These are phyloP conservation scores for Saturnispora silvae DNA, from an alignment of 805 yeast species.

Conservation along the genomic window DNA sequence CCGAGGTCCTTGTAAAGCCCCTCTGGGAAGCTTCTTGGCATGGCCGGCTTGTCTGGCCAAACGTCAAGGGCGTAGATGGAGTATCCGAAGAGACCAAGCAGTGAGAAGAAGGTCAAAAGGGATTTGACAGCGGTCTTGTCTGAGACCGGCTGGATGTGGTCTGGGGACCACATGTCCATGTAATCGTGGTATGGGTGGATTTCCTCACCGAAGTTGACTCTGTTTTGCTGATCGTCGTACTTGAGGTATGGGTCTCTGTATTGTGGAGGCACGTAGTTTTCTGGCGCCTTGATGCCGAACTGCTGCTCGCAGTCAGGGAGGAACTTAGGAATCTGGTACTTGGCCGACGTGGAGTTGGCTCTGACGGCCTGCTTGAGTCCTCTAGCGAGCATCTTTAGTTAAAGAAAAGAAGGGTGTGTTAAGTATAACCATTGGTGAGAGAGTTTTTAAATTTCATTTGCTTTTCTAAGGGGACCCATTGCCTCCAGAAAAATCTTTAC, in stretches of 20 bases:
- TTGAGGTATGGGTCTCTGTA: conserved; percentile 58
- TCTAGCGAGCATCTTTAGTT: conserved; percentile 8
- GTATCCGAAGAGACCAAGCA: conserved; percentile 30
- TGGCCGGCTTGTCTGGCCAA: conserved; percentile 60
- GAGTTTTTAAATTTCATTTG: no score
- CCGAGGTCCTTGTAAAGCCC: conserved; percentile 73
- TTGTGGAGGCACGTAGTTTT: conserved; percentile 43
- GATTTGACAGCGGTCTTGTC: conserved; percentile 52
- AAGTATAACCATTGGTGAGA: no score
- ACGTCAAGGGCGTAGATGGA: conserved; percentile 40
- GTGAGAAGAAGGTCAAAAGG: conserved; percentile 47
- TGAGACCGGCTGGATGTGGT: conserved; percentile 48
- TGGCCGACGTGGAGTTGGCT: conserved; percentile 12
- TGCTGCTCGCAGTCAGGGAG: conserved; percentile 22
- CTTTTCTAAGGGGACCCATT: no score
- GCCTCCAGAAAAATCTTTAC: not conserved
- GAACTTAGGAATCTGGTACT: conserved; percentile 21
- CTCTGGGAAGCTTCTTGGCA: conserved; percentile 67
- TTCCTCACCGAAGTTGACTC: conserved; percentile 70
- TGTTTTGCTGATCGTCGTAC: conserved; percentile 72
- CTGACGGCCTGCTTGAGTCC: conserved; percentile 4
- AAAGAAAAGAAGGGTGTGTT: not conserved
- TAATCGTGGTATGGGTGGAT: conserved; percentile 62
- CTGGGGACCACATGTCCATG: conserved; percentile 82
- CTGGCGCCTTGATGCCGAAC: conserved; percentile 48